A percentile compares a stretch with the other conserved stretches of the same genome.
These are phyloP conservation scores for Leucocoprinus sp. DNA, from an alignment of 768 basidiomycete genomes.

Conservation along the genomic window DNA sequence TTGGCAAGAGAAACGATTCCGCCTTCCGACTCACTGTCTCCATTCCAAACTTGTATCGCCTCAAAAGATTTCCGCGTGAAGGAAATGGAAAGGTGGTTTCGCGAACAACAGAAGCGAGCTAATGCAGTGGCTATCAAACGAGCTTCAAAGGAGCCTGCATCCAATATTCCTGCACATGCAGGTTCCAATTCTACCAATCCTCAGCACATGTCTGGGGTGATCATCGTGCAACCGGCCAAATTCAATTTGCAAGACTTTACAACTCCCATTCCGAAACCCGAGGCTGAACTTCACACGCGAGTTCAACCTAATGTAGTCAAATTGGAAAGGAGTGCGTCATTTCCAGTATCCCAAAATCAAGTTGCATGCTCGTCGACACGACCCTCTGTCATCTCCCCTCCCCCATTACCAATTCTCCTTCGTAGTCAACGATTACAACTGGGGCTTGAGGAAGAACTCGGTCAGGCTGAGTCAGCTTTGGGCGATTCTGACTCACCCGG, in stretches of 20 bases:
- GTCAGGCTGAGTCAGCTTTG: conserved; percentile 7
- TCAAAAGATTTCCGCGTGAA: conserved; percentile 67
- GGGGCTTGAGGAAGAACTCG: conserved; percentile 17
- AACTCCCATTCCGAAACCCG: too few species aligned
- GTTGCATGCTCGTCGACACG: conserved; percentile 13
- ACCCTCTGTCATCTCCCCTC: conserved; percentile 26
- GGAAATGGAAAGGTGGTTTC: conserved; percentile 76
- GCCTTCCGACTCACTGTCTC: conserved; percentile 28
- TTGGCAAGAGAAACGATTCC: conserved; percentile 37
- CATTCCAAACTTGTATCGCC: conserved; percentile 61
- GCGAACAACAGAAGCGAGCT: conserved; percentile 40
- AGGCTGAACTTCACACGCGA: conserved; percentile 15
- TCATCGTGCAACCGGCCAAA: too few species aligned
- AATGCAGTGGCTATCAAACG: conserved; percentile 22
- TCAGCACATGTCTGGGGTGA: conserved; percentile 5
- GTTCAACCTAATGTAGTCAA: conserved; percentile 18
- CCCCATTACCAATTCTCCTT: conserved; percentile 33
- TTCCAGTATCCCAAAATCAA: conserved; percentile 9
- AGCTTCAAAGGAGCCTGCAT: conserved; percentile 13
- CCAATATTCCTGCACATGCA: neutral
- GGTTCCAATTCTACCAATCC: neutral
- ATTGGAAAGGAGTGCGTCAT: conserved; percentile 17
- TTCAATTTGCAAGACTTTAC: too few species aligned
- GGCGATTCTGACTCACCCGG: conserved; percentile 9
- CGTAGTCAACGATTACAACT: conserved; percentile 26